Evolutionary conservation across 305 asterid genomes (phyloP), one percentile per base, ranked within the genome.

Genomic region (Andrographis paniculata): DNA sequence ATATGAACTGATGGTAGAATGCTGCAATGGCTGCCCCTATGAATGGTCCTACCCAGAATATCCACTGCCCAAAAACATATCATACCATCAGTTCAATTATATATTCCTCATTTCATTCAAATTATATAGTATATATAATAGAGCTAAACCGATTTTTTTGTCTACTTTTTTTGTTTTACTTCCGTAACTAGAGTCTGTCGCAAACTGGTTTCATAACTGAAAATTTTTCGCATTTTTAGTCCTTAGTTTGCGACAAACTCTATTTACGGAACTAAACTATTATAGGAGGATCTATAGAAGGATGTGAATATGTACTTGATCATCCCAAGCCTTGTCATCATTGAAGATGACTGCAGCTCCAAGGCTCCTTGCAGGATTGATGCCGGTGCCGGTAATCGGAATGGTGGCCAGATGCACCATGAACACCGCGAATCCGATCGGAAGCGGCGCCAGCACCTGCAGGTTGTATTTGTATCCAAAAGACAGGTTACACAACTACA

Each of bases 41-140:
- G 57, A 82, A 78, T 27, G 94, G 94, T 48, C 94, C 94, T 1
- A 69, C 86, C 95, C 95, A 84, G 63, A 80, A 84, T 6, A 84
- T 80, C 95, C 95, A 84, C 88, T 84, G n/a, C n/a, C n/a, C n/a
- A n/a, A n/a, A n/a, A n/a, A n/a, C n/a, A n/a, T n/a, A n/a, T n/a
- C n/a, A n/a, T n/a, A n/a, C n/a, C n/a, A n/a, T n/a, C n/a, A n/a
- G n/a, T n/a, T n/a, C n/a, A n/a, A n/a, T n/a, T n/a, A n/a, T n/a
- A n/a, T n/a, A n/a, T n/a, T n/a, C n/a, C n/a, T n/a, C n/a, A n/a
- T n/a, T n/a, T n/a, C n/a, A n/a, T n/a, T n/a, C n/a, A n/a, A n/a
- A n/a, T n/a, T n/a, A n/a, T n/a, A n/a, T n/a, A n/a, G n/a, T n/a
- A n/a, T n/a, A n/a, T n/a, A n/a, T n/a, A n/a, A n/a, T n/a, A n/a